Percentiles rank a stretch among this genome's conserved stretches.
These are phyloP conservation scores for Debaryomyces maramus DNA, from an alignment of 805 yeast species.

Conservation along the genomic window DNA sequence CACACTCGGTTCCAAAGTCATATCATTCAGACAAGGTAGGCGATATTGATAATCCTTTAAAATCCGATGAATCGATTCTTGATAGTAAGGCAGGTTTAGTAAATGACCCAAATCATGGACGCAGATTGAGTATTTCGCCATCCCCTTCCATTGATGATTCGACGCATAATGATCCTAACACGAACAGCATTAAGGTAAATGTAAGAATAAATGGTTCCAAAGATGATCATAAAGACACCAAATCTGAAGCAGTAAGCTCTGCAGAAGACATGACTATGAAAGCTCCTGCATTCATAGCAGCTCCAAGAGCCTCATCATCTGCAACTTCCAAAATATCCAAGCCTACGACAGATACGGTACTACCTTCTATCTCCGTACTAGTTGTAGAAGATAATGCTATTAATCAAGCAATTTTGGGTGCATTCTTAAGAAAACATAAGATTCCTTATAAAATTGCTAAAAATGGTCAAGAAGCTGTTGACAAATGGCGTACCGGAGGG, in stretches of 20 bases:
- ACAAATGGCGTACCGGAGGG: slow-evolving; percentile 92
- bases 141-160: slow-evolving; percentile 10
- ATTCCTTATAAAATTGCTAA: slow-evolving; percentile 85
- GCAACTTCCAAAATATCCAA: slow-evolving; percentile 12
- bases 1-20: background rate
- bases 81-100: background rate
- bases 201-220: background rate
- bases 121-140: slow-evolving; percentile 9
- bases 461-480: slow-evolving; percentile 93
- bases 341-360: slow-evolving; percentile 57
- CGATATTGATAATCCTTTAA: background rate
- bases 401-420: slow-evolving; percentile 87
- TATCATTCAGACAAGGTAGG: background rate
- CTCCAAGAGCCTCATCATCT: background rate
- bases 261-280: background rate
- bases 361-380: slow-evolving; percentile 85
- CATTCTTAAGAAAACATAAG: slow-evolving; percentile 80
- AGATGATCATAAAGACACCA: too few relatives aligned
- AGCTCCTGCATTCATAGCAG: background rate
- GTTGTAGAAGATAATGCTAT: slow-evolving; percentile 96
- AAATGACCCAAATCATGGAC: background rate
- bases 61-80: background rate
- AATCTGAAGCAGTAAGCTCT: too few relatives aligned
- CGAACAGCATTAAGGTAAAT: background rate
- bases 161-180: background rate